phyloP scores from a whole-genome alignment of 2,329 filamentous ascomycete species.

The Aspergillus melleus region DNA sequence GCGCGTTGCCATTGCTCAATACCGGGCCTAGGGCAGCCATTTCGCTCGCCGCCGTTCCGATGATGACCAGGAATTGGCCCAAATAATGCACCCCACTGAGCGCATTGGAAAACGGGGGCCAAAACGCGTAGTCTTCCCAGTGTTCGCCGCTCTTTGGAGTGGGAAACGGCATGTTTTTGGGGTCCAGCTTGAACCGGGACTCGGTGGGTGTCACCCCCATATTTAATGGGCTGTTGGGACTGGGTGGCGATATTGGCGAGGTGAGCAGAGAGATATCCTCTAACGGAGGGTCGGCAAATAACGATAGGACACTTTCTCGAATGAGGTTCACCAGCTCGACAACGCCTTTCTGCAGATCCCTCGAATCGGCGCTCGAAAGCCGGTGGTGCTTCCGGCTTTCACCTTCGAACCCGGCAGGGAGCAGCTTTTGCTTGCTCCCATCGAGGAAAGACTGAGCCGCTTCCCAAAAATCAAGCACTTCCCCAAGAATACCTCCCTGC shows the following conservation, averaged over 20 bases:
- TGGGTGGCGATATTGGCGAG: slow-evolving; percentile 69
- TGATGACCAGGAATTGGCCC: slow-evolving; percentile 73
- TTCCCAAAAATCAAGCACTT: slow-evolving; percentile 92
- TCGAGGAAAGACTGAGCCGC: slow-evolving; percentile 87
- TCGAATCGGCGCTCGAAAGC: slow-evolving; percentile 68
- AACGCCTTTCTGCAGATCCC: slow-evolving; percentile 72
- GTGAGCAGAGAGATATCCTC: slow-evolving; percentile 88
- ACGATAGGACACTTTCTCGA: slow-evolving; percentile 72
- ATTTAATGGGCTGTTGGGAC: slow-evolving; percentile 65
- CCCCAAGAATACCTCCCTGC: slow-evolving; percentile 76
- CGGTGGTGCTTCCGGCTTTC: slow-evolving; percentile 80
- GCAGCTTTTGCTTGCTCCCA: slow-evolving; percentile 74
- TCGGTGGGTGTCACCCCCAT: slow-evolving; percentile 58
- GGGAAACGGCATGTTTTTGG: slow-evolving; percentile 71
- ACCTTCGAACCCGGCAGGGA: slow-evolving; percentile 79
- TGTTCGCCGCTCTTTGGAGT: slow-evolving; percentile 77
- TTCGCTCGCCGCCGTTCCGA: slow-evolving; percentile 85
- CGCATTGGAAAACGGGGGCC: slow-evolving; percentile 90
- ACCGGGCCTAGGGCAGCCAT: slow-evolving; percentile 75
- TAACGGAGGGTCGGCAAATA: slow-evolving; percentile 84
- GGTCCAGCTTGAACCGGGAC: slow-evolving; percentile 77
- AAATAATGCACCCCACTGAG: slow-evolving; percentile 90
- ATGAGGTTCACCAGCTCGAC: slow-evolving; percentile 82
- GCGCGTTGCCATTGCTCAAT: slow-evolving; percentile 53
- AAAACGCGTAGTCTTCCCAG: slow-evolving; percentile 95